These are phyloP conservation scores for Crithidia brevicula DNA, from an alignment of 208 protist species.

Conservation along the genomic window DNA sequence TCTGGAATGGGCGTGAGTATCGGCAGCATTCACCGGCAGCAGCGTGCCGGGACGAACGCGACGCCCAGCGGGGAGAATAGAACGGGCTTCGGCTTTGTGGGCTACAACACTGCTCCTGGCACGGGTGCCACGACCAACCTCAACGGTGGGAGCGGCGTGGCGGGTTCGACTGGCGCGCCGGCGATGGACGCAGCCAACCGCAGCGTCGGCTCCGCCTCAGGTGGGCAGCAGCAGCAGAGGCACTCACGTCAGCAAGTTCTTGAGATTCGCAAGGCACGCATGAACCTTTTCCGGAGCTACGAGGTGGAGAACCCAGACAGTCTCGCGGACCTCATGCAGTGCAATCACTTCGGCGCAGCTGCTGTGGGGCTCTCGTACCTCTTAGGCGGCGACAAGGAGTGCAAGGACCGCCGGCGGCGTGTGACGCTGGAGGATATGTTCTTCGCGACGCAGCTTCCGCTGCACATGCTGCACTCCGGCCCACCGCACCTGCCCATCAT, in stretches of 20 bases:
- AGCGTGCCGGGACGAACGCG: constrained; percentile 9
- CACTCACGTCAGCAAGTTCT: constrained; percentile 77
- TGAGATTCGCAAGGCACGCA: constrained; percentile 69
- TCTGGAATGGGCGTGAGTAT: constrained; percentile 27
- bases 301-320: constrained; percentile 56
- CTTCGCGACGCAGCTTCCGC: constrained; percentile 87
- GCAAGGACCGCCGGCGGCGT: constrained; percentile 72
- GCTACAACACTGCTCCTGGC: constrained; percentile 20
- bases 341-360: constrained; percentile 78
- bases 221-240: constrained; percentile 39
- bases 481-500: constrained; percentile 73
- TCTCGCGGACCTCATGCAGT: constrained; percentile 51
- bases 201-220: constrained; percentile 36
- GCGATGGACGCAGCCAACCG: constrained; percentile 26
- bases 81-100: constrained; percentile 32
- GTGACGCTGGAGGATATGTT: constrained; percentile 93
- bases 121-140: constrained; percentile 4
- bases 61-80: constrained; percentile 15
- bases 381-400: constrained; percentile 68
- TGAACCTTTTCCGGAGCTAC: constrained; percentile 79
- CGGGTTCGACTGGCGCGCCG: constrained; percentile 1
- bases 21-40: constrained; percentile 32
- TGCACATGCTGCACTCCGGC: constrained; percentile 83
- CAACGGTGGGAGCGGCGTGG: constrained; percentile 10
- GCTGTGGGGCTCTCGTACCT: constrained; percentile 83